Evolutionary conservation across 139 green algal species (phyloP), one percentile per base, ranked within the genome.

Genomic region (Chlamydomonas schloesseri): DNA sequence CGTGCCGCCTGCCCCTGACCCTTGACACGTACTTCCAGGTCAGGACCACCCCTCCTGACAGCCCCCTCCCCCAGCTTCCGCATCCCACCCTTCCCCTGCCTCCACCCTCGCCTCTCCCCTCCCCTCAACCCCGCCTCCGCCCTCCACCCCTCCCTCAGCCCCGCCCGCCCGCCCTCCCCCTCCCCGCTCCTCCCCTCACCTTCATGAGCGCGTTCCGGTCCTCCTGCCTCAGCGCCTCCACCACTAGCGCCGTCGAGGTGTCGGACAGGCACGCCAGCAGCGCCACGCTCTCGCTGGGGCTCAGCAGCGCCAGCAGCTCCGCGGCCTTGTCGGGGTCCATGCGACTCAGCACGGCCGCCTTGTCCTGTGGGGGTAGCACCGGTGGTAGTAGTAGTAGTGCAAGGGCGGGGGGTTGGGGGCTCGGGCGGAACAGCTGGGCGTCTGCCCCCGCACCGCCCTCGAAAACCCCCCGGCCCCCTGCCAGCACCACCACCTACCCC

Each of bases 181-280:
- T 14, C 62, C 29, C 71, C 28, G 3, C 36, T 64, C 69, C 71
- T 55, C n/a, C 29, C 5, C 72, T 18, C 67, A 91, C 87, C 89
- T 71, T 53, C n/a, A 90, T 87, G 28, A 93, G 42, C 53, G 60
- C 26, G 78, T 84, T 72, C 26, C 89, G 55, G 46, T 93, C 89
- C 46, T 89, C 67, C 34, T 47, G 67, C 60, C 65, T 83, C 34
- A 94, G 71, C 20, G 73, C 72, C n/a, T 91, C 79, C 64, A 81
- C 81, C 53, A 94, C 88, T 62, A 92, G 73, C 46, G 28, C 33
- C 23, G 53, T 20, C 24, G 72, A 73, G 23, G 60, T 47, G 37
- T 92, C 88, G 24, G 67, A 62, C 36, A 94, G 81, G 42, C 82
- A 88, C 5, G 83, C 75, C 70, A 94, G 88, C 86, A 94, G 80